Conservation (phyloP, 306 rosid species). For the Boehmeria nivea region DNA sequence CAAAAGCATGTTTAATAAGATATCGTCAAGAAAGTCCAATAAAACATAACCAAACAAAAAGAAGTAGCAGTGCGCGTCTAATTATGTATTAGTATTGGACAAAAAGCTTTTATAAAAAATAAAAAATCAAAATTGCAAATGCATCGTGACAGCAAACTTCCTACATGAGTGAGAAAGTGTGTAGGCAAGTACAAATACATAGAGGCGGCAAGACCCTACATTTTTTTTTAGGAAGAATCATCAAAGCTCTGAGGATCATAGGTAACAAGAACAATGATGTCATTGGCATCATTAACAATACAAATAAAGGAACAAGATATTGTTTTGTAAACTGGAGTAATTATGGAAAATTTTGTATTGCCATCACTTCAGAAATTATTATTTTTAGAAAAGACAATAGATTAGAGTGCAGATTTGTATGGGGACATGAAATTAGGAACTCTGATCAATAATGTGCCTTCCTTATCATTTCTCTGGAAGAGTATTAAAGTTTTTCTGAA, state of each 20-base stretch:
- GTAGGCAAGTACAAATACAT: not conserved
- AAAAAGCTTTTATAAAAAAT: too few relatives aligned
- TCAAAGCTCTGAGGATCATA: not conserved
- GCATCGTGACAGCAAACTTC: not conserved
- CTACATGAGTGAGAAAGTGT: not conserved
- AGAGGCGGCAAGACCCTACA: too few relatives aligned
- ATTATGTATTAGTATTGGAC: too few relatives aligned
- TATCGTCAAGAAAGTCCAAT: too few relatives aligned
- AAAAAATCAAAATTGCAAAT: too few relatives aligned
- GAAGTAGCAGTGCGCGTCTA: too few relatives aligned
- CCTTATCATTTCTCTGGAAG: not conserved
- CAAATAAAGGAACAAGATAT: not conserved
- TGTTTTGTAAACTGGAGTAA: not conserved
- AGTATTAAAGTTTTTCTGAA: not conserved
- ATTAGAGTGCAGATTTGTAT: not conserved
- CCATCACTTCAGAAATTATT: not conserved
- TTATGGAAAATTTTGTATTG: not conserved
- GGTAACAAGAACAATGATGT: not conserved
- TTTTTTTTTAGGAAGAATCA: not conserved
- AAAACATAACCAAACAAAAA: too few relatives aligned
- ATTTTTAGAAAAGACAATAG: too few relatives aligned
- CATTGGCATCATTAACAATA: not conserved
- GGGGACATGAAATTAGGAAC: not conserved
- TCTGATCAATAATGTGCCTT: not conserved
- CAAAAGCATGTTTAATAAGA: too few relatives aligned